Evolutionary conservation across 768 basidiomycete genomes (phyloP).

Genomic region (Podaxis carcinomalis): DNA sequence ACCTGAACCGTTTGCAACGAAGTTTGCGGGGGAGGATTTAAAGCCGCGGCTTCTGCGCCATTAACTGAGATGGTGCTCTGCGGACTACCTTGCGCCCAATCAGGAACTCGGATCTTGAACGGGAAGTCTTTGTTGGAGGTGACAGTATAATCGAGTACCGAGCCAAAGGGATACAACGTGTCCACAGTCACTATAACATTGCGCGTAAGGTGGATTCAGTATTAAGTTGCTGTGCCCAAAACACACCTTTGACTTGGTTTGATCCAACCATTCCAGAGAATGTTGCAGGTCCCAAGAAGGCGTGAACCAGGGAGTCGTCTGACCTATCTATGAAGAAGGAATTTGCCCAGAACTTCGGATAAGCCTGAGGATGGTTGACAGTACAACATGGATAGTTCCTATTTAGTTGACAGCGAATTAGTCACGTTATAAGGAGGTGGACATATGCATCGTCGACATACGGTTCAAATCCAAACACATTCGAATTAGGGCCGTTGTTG

Average conservation of each 20-base stretch:
- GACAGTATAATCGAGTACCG: constrained; percentile 31
- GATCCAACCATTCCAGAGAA: constrained; percentile 30
- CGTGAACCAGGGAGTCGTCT: constrained; percentile 28
- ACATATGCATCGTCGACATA: constrained; percentile 14
- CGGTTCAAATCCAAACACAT: constrained; percentile 41
- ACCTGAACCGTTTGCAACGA: constrained; percentile 32
- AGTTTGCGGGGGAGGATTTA: constrained; percentile 22
- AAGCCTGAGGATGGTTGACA: constrained; percentile 37
- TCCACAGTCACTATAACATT: constrained; percentile 26
- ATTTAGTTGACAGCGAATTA: not conserved
- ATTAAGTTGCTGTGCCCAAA: not conserved
- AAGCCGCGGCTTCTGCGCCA: constrained; percentile 13
- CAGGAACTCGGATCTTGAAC: constrained; percentile 34
- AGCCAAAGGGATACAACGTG: constrained; percentile 36
- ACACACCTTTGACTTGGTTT: constrained; percentile 29
- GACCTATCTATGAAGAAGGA: constrained; percentile 30
- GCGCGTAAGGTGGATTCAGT: not conserved
- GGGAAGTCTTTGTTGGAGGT: constrained; percentile 26
- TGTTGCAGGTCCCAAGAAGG: constrained; percentile 34
- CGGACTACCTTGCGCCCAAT: constrained; percentile 30
- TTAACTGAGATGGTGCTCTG: constrained; percentile 32
- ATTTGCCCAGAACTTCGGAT: constrained; percentile 40
- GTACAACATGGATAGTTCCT: constrained; percentile 43
- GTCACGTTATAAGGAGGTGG: not conserved
- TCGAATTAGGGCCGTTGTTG: constrained; percentile 34